These are phyloP conservation scores for Dactylellina leptospora DNA, from an alignment of 2,329 filamentous ascomycete species.

Conservation along the genomic window DNA sequence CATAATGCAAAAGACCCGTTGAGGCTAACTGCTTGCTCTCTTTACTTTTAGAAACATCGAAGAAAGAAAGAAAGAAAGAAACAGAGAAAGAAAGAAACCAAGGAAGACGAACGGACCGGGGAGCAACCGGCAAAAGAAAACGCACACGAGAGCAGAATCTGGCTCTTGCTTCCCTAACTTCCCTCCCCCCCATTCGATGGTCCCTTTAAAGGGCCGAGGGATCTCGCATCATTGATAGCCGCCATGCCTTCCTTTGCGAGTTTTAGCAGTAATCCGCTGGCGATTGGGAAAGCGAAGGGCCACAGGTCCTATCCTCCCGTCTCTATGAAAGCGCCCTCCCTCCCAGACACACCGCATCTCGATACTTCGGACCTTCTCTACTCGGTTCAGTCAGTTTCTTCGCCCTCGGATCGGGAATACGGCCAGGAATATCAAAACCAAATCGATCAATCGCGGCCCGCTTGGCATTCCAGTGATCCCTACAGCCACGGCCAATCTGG, in stretches of 20 bases:
- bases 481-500: constrained; percentile 31
- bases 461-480: constrained; percentile 37
- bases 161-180: constrained; percentile 1
- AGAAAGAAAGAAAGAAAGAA: neutral
- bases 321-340: constrained; percentile 50
- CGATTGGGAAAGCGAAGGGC: constrained; percentile 38
- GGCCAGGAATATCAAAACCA: constrained; percentile 5
- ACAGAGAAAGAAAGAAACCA: neutral
- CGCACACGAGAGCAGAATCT: neutral
- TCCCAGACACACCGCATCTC: constrained; percentile 49
- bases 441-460: constrained; percentile 20
- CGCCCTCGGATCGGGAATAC: constrained; percentile 23
- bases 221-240: constrained; percentile 40
- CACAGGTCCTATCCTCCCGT: constrained; percentile 49
- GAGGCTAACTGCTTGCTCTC: constrained; percentile 25
- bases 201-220: constrained; percentile 47
- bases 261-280: constrained; percentile 46
- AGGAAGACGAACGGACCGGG: no score
- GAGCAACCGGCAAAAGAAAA: no score
- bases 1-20: constrained; percentile 13
- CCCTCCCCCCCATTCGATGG: constrained; percentile 9
- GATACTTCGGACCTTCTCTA: constrained; percentile 50
- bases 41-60: constrained; percentile 25
- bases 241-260: constrained; percentile 53
- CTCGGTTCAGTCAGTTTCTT: constrained; percentile 48